Base-by-base conservation (phyloP, 2,329 filamentous ascomycete species). In the Penicillium sp. region DNA sequence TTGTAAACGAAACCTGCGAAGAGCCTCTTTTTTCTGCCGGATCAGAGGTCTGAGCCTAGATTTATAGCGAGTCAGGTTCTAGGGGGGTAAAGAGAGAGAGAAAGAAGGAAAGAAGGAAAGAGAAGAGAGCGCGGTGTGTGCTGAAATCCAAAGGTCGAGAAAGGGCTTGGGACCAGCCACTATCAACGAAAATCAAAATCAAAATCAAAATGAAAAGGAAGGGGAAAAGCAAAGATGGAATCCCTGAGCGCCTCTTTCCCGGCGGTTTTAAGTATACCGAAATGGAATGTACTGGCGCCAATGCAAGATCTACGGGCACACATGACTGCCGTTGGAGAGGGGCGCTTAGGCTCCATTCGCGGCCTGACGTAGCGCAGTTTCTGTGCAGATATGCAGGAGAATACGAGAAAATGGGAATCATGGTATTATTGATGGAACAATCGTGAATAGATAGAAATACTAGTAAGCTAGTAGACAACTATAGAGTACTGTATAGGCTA, bases 291-390 rank as follows among this genome's bases (percentile, higher is more conserved):
- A 18, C 20, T 29, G 26, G 40, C 49, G 49, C 41, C 49, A 47
- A 53, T 50, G 48, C 48, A 31, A 54, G 58, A 60, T 63, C 55
- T 55, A 63, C 55, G 47, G 25, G 57, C 53, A 61, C 62, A 64
- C 62, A 63, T 64, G 62, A 64, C 61, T 54, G 18, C 31, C 26
- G 47, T 48, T 55, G 41, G 43, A 40, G 56, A 57, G 54, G 53
- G 56, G 60, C 60, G 61, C 61, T 64, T 64, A 64, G 56, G 47
- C 60, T 64, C 53, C 51, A 51, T 56, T 45, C 37, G 43, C 45
- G 27, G 45, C 45, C 45, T 60, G 51, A 54, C 43, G 57, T 53
- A 59, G 55, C 31, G 54, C 46, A 22, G 18, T 22, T 20, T 37
- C 27, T 47, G 22, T 18, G 23, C n/a, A 25, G 43, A 27, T 14